Base-by-base conservation (phyloP, 768 basidiomycete genomes). In the Leccinum rimulosum region DNA sequence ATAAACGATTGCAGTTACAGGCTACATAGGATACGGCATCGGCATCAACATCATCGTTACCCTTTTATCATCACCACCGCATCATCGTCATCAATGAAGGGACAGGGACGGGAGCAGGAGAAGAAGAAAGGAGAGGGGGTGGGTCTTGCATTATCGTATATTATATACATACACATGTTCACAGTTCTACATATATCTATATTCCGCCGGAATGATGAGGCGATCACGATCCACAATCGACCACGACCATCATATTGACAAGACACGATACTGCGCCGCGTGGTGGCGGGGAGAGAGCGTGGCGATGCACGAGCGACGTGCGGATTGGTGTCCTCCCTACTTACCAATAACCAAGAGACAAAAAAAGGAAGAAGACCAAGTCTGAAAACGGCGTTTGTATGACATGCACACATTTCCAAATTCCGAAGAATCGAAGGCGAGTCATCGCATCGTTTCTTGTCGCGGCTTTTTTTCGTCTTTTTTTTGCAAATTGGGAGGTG, bases 71-170 rank as follows among this genome's bases (percentile, higher is more conserved):
- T 33, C 33, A 33, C 12, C 33, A 12, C 12, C 33, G 12, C 11
- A 33, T 33, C 31, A 33, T 40, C 38, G 38, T 40, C 40, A 66
- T 64, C 60, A 65, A 68, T 30, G 59, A 60, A 57, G 60, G 55
- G 40, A 43, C 40, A n/a, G 40, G 40, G n/a, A 10, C 40, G 40
- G n/a, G n/a, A 43, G 40, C n/a, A 40, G 38, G 38, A 43, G 38
- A 40, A 40, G 40, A 43, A 43, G 40, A 43, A 43, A 43, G 40
- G n/a, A 43, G 40, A 43, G 40, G 40, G 38, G 40, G 40, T 43
- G 40, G 40, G 40, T 43, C 40, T 43, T 43, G 40, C 40, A 43
- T 43, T 43, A 43, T 10, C n/a, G 40, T 43, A 43, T 43, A 43
- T 43, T 43, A 7, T 43, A 43, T n/a, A 10, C 40, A n/a, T 43